Conservation (phyloP, 2,329 filamentous ascomycete species). For the Xylaria sp. region DNA sequence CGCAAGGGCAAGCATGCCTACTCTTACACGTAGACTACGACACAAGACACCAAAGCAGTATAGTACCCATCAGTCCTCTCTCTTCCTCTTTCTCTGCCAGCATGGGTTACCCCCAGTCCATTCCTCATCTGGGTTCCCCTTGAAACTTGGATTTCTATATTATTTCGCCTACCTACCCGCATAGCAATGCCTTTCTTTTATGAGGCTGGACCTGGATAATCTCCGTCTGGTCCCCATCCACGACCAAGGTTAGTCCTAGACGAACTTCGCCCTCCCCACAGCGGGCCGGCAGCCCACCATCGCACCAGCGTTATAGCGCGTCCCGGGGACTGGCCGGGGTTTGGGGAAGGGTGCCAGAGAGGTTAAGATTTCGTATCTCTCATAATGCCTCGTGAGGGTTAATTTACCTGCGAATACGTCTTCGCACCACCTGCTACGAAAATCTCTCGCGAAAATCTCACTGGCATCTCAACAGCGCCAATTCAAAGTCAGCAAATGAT, state of each 20-base stretch:
- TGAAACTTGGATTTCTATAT: constrained; percentile 16
- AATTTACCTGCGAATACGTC: background rate
- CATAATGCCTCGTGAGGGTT: constrained; percentile 4
- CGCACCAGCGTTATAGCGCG: background rate
- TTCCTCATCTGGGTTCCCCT: background rate
- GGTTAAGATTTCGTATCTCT: constrained; percentile 7
- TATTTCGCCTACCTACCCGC: constrained; percentile 2
- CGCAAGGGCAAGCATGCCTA: background rate
- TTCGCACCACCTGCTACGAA: background rate
- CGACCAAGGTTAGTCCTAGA: background rate
- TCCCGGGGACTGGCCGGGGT: background rate
- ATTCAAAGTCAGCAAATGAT: background rate
- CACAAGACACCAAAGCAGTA: constrained; percentile 7
- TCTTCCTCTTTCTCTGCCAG: background rate
- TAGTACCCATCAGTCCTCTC: background rate
- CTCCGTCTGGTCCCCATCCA: constrained; percentile 1
- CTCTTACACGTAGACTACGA: background rate
- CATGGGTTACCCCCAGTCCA: background rate
- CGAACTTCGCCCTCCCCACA: constrained; percentile 18
- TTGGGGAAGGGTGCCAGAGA: background rate
- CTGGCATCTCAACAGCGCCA: background rate
- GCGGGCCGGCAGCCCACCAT: constrained; percentile 27
- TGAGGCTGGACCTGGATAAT: constrained; percentile 7
- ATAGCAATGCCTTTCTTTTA: background rate
- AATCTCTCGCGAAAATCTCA: background rate